Base-by-base conservation (phyloP, 2,329 filamentous ascomycete species). In the Paraphaeosphaeria minitans region DNA sequence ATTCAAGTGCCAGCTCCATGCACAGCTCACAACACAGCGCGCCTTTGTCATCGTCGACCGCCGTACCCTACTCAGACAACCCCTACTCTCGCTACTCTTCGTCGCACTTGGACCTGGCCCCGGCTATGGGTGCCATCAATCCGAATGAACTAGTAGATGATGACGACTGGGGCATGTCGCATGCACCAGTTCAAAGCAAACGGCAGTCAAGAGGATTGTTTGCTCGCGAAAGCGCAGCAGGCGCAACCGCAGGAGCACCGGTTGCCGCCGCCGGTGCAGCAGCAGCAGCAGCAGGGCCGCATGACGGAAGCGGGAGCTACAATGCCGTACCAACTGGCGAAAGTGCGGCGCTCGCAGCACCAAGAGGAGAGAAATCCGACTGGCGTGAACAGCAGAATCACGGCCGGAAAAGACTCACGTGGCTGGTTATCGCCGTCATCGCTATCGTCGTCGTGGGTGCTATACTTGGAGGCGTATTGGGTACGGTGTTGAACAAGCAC, bases 71-170 rank as follows among this genome's bases (percentile, higher is more conserved):
- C 71, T 78, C 81, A 31, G 88, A 90, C 66, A 88, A 89, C 50
- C 89, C 89, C 0, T 92, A 92, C 72, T 84, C 85, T 56, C 83
- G 84, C 65, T 86, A 85, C 68, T 85, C 75, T 8, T 75, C 74
- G 22, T 68, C 69, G 21, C 70, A 72, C 33, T 69, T 72, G 55
- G 66, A 70, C 59, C 69, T 71, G 43, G 71, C 73, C 4, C 68
- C 65, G 9, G 62, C 70, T 35, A 70, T 77, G 68, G 84, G 76
- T 52, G 72, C 76, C 52, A 83, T 95, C 59, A 88, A 97, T 72
- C 92, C 93, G 2, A 87, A 90, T 69, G 87, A 89, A 14, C 93
- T 97, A 63, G 85, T 85, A 22, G 93, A 97, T 73, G 93, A 97
- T 71, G 92, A 91, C 29, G 93, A 97, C 69, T 93, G 96, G 73